Evolutionary conservation across 208 protist species (phyloP), one percentile per base, ranked within the genome.

Genomic region (Trypanosoma avium): DNA sequence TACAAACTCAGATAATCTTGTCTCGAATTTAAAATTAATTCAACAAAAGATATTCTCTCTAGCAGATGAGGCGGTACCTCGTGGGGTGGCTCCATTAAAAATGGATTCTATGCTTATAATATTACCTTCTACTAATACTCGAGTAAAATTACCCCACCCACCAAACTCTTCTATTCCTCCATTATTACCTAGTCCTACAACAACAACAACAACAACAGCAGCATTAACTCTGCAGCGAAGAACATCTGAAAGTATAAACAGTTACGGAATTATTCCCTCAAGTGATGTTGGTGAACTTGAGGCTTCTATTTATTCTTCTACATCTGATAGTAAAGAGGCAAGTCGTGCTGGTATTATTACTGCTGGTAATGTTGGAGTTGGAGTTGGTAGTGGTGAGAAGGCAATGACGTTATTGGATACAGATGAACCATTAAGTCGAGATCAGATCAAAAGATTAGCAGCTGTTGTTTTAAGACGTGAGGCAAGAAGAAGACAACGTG

Each of bases 381-480:
- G 1, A 0, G 22, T 22, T 8, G 36, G 21, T 29, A 47, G 42
- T 0, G 48, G 36, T 38, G 63, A 32, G 2, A 38, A 27, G 32
- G 29, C 46, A 0, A 61, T 58, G 0, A 38, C 38, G 70, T 69
- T 60, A 5, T 19, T 59, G 7, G 52, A 65, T 4, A 58, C 54
- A 24, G 75, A 81, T 32, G 84, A 85, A 17, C 84, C 84, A 32
- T 73, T 90, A 43, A 53, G 56, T 19, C 77, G 84, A 10, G 80
- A 80, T 8, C 81, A 90, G 56, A 77, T 90, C 32, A 90, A 90
- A 70, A 52, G 62, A 26, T 78, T 90, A 67, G 80, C 84, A 2
- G 72, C 67, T 24, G 30, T 70, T 22, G 69, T 90, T 2, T 33
- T 79, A 26, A 43, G 55, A 12, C 73, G 80, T 0, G 75, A 84